Evolutionary conservation across 2,329 filamentous ascomycete genomes (phyloP).

Genomic region (Claviceps sp.): DNA sequence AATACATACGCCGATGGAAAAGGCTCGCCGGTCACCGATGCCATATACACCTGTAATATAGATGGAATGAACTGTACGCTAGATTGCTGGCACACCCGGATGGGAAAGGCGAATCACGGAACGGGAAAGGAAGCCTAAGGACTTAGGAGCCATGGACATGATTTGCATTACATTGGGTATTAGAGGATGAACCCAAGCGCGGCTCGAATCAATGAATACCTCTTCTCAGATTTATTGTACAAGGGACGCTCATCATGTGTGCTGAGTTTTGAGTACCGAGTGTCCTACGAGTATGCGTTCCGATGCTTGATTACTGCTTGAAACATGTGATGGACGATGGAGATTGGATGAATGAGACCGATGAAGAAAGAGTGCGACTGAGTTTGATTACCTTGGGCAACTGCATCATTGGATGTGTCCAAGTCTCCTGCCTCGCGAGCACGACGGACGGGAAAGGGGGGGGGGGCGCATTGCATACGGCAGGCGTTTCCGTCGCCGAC

Average conservation of each 20-base stretch:
- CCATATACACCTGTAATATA: constrained; percentile 15
- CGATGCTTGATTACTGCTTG: not conserved
- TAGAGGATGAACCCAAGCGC: not conserved
- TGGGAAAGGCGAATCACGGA: not conserved
- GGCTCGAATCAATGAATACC: not conserved
- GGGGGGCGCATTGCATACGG: not conserved
- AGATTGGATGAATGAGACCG: too few species aligned
- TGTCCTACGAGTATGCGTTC: not conserved
- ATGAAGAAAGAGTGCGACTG: not conserved
- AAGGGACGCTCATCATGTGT: not conserved
- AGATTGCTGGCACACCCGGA: not conserved
- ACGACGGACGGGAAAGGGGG: not conserved
- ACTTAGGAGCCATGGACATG: not conserved
- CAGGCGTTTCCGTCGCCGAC: not conserved
- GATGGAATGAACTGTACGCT: constrained; percentile 7
- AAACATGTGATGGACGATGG: not conserved
- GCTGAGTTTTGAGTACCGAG: not conserved
- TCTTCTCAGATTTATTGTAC: not conserved
- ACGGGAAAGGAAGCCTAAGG: not conserved
- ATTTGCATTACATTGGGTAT: not conserved
- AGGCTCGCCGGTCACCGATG: not conserved
- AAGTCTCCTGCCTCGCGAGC: not conserved
- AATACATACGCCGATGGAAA: not conserved
- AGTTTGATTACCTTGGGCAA: not conserved
- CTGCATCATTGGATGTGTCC: not conserved